A percentile compares a stretch with the other conserved stretches of the same genome.
phyloP scores from a whole-genome alignment of 768 basidiomycete genomes.

The Amanita subjunquillea region DNA sequence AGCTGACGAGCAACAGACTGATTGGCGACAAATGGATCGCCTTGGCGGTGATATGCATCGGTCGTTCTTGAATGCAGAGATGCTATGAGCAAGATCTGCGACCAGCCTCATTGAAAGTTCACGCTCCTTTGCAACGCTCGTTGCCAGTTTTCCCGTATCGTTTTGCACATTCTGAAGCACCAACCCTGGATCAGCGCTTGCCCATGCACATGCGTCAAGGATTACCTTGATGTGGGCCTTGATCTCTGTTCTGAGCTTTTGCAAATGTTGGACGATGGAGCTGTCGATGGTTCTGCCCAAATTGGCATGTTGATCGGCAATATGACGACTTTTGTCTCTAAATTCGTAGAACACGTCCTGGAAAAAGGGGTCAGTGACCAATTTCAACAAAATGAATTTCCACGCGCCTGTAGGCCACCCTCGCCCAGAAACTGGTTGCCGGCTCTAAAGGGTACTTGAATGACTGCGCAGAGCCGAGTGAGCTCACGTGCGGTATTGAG shows the following conservation, averaged over 20 bases:
- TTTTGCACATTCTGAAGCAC: slow-evolving; percentile 78
- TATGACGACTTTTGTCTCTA: slow-evolving; percentile 84
- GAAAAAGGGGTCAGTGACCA: not conserved
- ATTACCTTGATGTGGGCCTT: slow-evolving; percentile 93
- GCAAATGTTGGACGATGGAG: slow-evolving; percentile 94
- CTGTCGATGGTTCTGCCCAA: slow-evolving; percentile 93
- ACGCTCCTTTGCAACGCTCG: slow-evolving; percentile 86
- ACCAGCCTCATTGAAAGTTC: slow-evolving; percentile 80
- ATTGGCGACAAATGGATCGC: slow-evolving; percentile 77
- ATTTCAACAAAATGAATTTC: slow-evolving; percentile 8
- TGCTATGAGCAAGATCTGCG: slow-evolving; percentile 76
- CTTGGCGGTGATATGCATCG: slow-evolving; percentile 71
- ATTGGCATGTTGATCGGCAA: slow-evolving; percentile 95
- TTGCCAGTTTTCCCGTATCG: slow-evolving; percentile 88
- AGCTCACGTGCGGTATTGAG: slow-evolving; percentile 91
- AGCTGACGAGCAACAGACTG: slow-evolving; percentile 69
- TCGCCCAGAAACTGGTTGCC: slow-evolving; percentile 99
- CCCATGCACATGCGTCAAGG: not conserved
- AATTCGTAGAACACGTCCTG: slow-evolving; percentile 90
- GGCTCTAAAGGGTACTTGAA: slow-evolving; percentile 92
- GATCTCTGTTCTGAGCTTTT: slow-evolving; percentile 90
- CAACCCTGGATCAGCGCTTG: not conserved
- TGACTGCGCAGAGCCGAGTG: slow-evolving; percentile 87
- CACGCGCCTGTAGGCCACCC: slow-evolving; percentile 71
- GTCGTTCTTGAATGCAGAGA: slow-evolving; percentile 92